phyloP scores from a whole-genome alignment of 768 basidiomycete genomes.

The Hygrophorus russula region DNA sequence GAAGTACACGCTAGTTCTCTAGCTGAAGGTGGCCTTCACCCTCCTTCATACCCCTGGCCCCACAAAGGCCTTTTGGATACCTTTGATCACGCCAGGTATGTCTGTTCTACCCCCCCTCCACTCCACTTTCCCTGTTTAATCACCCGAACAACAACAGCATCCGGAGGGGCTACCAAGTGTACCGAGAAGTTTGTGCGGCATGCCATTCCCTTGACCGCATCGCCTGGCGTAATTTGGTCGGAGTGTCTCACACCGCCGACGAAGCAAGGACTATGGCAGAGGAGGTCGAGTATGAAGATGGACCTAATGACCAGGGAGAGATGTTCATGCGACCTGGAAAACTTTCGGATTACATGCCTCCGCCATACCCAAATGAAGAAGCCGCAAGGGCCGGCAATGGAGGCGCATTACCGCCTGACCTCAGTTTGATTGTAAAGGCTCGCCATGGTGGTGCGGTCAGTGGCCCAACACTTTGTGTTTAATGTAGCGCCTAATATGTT shows the following conservation, averaged over 20 bases:
- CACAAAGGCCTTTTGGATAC: conserved; percentile 83
- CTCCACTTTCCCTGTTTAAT: conserved; percentile 7
- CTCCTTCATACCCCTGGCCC: conserved; percentile 79
- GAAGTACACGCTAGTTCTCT: conserved; percentile 89
- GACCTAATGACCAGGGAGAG: conserved; percentile 88
- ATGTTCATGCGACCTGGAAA: conserved; percentile 99
- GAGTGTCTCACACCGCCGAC: conserved; percentile 91
- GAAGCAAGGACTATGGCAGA: conserved; percentile 89
- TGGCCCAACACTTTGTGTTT: conserved; percentile 12
- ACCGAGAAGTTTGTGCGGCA: conserved; percentile 97
- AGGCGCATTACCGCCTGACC: conserved; percentile 94
- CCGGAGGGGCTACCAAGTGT: conserved; percentile 92
- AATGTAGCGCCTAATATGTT: not conserved
- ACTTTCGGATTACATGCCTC: conserved; percentile 92
- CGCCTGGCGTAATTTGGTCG: conserved; percentile 99
- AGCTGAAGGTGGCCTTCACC: conserved; percentile 91
- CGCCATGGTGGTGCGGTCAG: conserved; percentile 92
- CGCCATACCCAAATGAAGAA: conserved; percentile 95
- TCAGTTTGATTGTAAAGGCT: conserved; percentile 95
- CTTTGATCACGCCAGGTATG: conserved; percentile 93
- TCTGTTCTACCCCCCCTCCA: conserved; percentile 12
- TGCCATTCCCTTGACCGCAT: conserved; percentile 99
- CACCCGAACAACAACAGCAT: conserved; percentile 41
- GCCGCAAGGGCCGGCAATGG: conserved; percentile 90
- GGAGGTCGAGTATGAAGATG: conserved; percentile 94